Evolutionary conservation across 805 yeast species (phyloP).

Genomic region (Danielia reshetovae): DNA sequence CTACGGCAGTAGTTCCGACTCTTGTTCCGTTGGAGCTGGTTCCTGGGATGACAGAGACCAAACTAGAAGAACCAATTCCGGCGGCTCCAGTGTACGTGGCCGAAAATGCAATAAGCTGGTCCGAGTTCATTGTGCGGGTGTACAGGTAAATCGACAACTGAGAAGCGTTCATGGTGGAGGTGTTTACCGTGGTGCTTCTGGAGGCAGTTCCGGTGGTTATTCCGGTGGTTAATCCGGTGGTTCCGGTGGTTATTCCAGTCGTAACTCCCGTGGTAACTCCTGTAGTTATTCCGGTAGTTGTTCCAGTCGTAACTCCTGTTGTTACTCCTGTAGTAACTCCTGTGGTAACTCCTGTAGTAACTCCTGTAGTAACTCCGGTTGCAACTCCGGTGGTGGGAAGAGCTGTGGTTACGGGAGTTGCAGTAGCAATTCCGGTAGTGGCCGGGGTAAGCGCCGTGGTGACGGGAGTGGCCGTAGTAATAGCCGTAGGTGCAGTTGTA

Average conservation of each 20-base stretch:
- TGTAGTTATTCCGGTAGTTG: conserved; percentile 10
- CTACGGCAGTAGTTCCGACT: conserved; percentile 13
- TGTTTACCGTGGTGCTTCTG: conserved; percentile 7
- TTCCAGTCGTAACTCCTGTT: conserved; percentile 9
- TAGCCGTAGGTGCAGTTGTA: conserved; percentile 8
- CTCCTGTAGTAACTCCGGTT: conserved; percentile 14
- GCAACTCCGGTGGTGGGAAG: conserved; percentile 3
- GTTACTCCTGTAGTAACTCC: conserved; percentile 9
- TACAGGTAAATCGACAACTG: conserved; percentile 10
- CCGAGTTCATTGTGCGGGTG: conserved; percentile 14
- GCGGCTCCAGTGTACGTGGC: conserved; percentile 17
- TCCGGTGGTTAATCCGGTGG: conserved; percentile 12
- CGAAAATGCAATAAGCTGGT: conserved; percentile 15
- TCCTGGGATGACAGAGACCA: conserved; percentile 1
- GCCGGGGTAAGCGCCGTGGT: conserved; percentile 11
- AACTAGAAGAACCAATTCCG: conserved; percentile 2
- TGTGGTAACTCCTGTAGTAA: conserved; percentile 2
- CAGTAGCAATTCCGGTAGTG: conserved; percentile 11
- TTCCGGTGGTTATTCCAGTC: conserved; percentile 7
- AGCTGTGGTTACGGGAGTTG: conserved; percentile 7
- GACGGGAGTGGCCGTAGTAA: conserved; percentile 8
- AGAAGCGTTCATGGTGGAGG: conserved; percentile 14
- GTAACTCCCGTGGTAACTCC: conserved; percentile 14
- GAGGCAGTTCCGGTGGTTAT: conserved; percentile 12
- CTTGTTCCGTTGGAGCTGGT: conserved; percentile 6